Conservation (phyloP, 306 rosid genomes). For the Notholithocarpus densiflorus region DNA sequence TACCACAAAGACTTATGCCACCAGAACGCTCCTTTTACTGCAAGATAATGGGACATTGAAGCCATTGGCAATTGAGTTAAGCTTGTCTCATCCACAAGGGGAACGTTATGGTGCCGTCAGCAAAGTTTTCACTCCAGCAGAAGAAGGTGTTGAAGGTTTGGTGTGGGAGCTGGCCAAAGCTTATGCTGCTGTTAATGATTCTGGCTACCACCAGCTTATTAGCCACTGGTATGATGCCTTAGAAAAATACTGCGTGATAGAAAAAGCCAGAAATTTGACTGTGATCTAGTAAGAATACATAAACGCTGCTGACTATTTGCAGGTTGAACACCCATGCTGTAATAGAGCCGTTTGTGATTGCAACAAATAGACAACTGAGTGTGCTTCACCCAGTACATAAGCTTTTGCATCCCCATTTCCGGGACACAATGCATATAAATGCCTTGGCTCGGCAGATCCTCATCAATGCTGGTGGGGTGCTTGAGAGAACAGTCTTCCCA, state of each 20-base stretch:
- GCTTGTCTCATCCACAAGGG: slow-evolving; percentile 93
- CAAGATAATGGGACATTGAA: slow-evolving; percentile 74
- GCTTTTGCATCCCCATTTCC: slow-evolving; percentile 82
- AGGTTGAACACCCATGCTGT: slow-evolving; percentile 92
- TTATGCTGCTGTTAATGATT: slow-evolving; percentile 82
- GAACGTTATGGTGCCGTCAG: slow-evolving; percentile 62
- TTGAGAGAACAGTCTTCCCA: slow-evolving; percentile 89
- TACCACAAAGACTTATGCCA: slow-evolving; percentile 69
- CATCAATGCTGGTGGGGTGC: slow-evolving; percentile 84
- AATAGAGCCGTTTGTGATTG: slow-evolving; percentile 89
- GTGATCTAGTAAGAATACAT: neutral
- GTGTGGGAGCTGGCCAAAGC: slow-evolving; percentile 96
- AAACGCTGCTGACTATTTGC: slow-evolving; percentile 16
- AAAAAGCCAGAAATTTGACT: slow-evolving; percentile 1
- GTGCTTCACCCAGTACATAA: slow-evolving; percentile 77
- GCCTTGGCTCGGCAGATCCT: slow-evolving; percentile 88
- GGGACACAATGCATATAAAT: slow-evolving; percentile 88
- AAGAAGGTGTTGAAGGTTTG: slow-evolving; percentile 52
- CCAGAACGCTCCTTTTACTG: slow-evolving; percentile 72
- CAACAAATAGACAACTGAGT: slow-evolving; percentile 79
- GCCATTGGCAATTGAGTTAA: slow-evolving; percentile 85
- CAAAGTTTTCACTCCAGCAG: slow-evolving; percentile 66
- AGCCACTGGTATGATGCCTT: slow-evolving; percentile 77
- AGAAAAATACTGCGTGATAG: neutral
- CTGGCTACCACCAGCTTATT: slow-evolving; percentile 90